Conservation (phyloP, 2,329 filamentous ascomycete genomes). For the Clonostachys solani region DNA sequence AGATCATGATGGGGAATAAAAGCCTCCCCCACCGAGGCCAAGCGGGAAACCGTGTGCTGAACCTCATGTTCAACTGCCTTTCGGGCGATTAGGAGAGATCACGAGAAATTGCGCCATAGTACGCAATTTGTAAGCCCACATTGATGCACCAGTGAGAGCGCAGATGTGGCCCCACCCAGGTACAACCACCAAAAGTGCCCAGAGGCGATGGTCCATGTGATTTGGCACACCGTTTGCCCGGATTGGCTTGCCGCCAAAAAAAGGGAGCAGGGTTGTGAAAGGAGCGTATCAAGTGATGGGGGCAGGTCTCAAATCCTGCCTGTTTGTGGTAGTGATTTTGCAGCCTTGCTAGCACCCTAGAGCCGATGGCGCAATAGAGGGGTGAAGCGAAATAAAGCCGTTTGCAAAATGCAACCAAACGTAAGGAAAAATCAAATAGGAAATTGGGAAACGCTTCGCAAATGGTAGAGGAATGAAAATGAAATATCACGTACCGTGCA, state of each 20-base stretch:
- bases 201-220: neutral
- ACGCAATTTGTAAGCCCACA: slow-evolving; percentile 31
- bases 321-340: neutral
- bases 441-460: neutral
- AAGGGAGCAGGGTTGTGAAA: neutral
- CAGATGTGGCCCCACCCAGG: slow-evolving; percentile 4
- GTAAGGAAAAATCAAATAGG: slow-evolving; percentile 5
- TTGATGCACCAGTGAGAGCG: slow-evolving; percentile 16
- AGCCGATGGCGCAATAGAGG: slow-evolving; percentile 1
- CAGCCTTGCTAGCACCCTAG: neutral
- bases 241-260: neutral
- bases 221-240: too few relatives aligned
- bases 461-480: neutral
- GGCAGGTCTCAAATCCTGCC: neutral
- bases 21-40: neutral
- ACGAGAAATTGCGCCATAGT: slow-evolving; percentile 61
- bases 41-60: neutral
- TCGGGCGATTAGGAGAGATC: slow-evolving; percentile 28
- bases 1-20: neutral
- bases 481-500: slow-evolving; percentile 36
- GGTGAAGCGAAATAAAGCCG: neutral
- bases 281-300: neutral
- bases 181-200: neutral
- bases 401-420: slow-evolving; percentile 1
- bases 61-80: too few relatives aligned